Percentiles rank a stretch among this genome's conserved stretches.
phyloP scores from a whole-genome alignment of 75 land plant species.

The Picea sitchensis region DNA sequence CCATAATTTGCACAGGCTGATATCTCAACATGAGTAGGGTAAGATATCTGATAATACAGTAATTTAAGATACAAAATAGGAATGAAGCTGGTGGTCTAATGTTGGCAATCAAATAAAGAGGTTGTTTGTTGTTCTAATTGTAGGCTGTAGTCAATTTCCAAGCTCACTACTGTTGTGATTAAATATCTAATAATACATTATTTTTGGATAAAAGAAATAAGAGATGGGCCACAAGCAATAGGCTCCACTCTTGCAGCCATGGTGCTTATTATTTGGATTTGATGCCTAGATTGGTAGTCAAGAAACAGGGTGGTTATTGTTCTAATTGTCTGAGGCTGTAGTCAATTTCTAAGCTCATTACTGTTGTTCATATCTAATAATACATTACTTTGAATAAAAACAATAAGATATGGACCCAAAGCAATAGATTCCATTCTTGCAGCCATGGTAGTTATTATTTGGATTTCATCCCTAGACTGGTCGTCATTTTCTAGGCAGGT shows the following conservation, averaged over 20 bases:
- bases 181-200: no score
- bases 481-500: neutral
- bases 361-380: no score
- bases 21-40: neutral
- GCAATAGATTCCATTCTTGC: neutral
- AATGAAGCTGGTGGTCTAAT: neutral
- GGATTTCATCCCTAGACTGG: neutral
- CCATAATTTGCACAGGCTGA: neutral
- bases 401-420: neutral
- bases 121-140: neutral
- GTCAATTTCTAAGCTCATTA: no score
- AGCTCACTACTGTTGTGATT: no score
- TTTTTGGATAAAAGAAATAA: no score
- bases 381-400: no score
- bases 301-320: neutral
- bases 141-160: no score
- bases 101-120: neutral
- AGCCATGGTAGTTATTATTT: neutral
- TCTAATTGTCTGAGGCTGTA: neutral
- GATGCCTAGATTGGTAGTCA: neutral
- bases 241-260: neutral
- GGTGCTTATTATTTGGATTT: neutral
- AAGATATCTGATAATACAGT: neutral
- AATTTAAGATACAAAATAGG: neutral
- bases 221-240: neutral